Base-by-base conservation (phyloP, 2,329 filamentous ascomycete species). In the Sporothrix humicola region DNA sequence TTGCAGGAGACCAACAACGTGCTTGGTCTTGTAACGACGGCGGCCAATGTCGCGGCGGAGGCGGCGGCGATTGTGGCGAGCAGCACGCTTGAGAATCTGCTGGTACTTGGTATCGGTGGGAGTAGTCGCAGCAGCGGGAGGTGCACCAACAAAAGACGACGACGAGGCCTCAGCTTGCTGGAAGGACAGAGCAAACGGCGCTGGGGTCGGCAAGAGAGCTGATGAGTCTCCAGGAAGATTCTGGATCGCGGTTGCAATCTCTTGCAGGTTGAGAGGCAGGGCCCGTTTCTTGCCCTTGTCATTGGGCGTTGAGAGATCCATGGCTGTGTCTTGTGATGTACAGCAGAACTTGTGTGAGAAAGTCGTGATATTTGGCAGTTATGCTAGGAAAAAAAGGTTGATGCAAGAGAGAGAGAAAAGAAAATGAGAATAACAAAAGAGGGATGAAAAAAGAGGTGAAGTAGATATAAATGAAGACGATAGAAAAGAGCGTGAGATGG, bases 231-330 rank as follows among this genome's bases (percentile, higher is more conserved):
- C 13, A 1, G 71, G 71, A 26, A 74, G 56, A 8, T 66, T 71
- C 0, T 52, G 50, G 46, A 76, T 56, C 15, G 71, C 75, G 2
- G 59, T 12, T 20, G 59, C 50, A 7, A 71, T 71, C 26, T 72
- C 69, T 1, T 71, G 68, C 6, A 76, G 52, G 52, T 74, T 54
- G 2, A 72, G 26, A 0, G 74, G 59, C 13, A 61, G 44, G 4
- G 66, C 61, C 15, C 69, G 73, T 3, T 56, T 72, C 48, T 71
- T 72, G 65, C 65, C 68, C 31, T 68, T 26, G 50, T 46, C n/a
- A 3, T 37, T 13, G 2, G 71, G 3, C 17, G 65, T 23, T 15
- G 31, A 37, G 42, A 37, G 44, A 59, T 65, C 37, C 58, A 72
- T 63, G n/a, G 15, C 4, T 44, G 52, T n/a, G 26, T 9, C 15